These are phyloP conservation scores for Aegilops umbellulata DNA, from an alignment of 176 grass and related monocot species.

Conservation along the genomic window DNA sequence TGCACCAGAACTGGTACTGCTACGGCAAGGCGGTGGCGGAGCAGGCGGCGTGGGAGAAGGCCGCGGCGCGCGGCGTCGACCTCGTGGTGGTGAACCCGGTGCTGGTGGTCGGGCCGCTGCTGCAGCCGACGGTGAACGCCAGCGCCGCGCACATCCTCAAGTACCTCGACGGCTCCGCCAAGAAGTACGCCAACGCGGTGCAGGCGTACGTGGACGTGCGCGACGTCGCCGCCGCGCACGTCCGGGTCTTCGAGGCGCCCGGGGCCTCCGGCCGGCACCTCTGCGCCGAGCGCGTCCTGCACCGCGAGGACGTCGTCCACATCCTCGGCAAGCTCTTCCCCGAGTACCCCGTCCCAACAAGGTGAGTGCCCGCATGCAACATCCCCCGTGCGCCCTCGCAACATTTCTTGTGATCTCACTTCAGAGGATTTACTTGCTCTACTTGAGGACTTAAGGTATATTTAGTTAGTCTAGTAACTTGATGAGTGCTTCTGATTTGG, in stretches of 20 bases:
- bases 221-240: slow-evolving; percentile 79
- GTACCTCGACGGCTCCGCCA: slow-evolving; percentile 84
- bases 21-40: slow-evolving; percentile 86
- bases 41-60: slow-evolving; percentile 58
- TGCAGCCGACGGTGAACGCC: slow-evolving; percentile 83
- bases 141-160: slow-evolving; percentile 83
- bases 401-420: background rate
- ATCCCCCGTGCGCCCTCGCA: background rate
- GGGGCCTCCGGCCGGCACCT: slow-evolving; percentile 58
- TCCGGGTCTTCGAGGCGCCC: slow-evolving; percentile 62
- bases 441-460: too few species aligned
- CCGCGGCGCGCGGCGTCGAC: slow-evolving; percentile 47
- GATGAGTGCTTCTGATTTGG: background rate
- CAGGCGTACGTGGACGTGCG: slow-evolving; percentile 93
- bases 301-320: slow-evolving; percentile 79
- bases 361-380: slow-evolving; percentile 13
- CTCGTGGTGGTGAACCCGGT: slow-evolving; percentile 80
- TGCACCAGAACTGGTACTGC: slow-evolving; percentile 94
- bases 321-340: slow-evolving; percentile 86
- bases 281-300: slow-evolving; percentile 81
- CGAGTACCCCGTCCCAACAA: slow-evolving; percentile 79
- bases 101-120: slow-evolving; percentile 80
- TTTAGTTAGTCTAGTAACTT: too few species aligned
- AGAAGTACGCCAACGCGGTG: slow-evolving; percentile 80
- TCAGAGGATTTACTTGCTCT: background rate